These are phyloP conservation scores for Coemansia sp. DNA, from an alignment of 192 early-diverging fungal species.

Conservation along the genomic window DNA sequence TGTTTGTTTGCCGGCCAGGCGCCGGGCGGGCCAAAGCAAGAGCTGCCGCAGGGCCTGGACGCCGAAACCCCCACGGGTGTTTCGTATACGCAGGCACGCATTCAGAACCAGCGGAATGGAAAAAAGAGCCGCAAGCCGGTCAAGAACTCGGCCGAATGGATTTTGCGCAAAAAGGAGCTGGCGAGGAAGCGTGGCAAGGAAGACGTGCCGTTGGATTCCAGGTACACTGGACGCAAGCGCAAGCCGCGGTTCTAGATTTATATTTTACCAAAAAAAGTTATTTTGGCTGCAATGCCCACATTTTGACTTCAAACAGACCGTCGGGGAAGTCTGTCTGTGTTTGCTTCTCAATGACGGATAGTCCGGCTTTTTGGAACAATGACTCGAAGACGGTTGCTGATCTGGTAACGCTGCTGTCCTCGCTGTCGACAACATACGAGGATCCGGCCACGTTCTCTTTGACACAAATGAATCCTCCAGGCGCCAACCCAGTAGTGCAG, in stretches of 20 bases:
- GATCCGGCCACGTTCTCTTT: constrained; percentile 83
- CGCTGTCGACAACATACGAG: constrained; percentile 71
- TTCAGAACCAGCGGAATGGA: constrained; percentile 31
- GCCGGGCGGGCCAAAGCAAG: constrained; percentile 35
- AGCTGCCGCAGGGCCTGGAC: constrained; percentile 42
- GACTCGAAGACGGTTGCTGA: constrained; percentile 47
- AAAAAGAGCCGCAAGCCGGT: constrained; percentile 56
- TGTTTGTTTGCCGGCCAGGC: constrained; percentile 93
- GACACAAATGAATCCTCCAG: constrained; percentile 75
- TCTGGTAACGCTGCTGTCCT: constrained; percentile 79
- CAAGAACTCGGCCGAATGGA: constrained; percentile 84
- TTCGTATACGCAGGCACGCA: constrained; percentile 40
- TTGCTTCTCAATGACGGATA: constrained; percentile 63
- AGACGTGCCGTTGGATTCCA: constrained; percentile 81
- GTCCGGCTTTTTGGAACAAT: constrained; percentile 63
- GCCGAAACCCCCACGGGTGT: constrained; percentile 21
- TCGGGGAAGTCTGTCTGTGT: constrained; percentile 68
- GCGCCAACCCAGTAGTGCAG: constrained; percentile 68
- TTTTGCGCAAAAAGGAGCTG: constrained; percentile 88
- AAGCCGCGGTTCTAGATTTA: constrained; percentile 73
- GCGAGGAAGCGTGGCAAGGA: constrained; percentile 73
- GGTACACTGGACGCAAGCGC: constrained; percentile 94
- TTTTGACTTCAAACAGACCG: constrained; percentile 67
- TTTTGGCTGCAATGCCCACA: constrained; percentile 56
- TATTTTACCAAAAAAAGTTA: constrained; percentile 1